Evolutionary conservation across 768 basidiomycete genomes (phyloP).

Genomic region (Coprinellus micaceus): DNA sequence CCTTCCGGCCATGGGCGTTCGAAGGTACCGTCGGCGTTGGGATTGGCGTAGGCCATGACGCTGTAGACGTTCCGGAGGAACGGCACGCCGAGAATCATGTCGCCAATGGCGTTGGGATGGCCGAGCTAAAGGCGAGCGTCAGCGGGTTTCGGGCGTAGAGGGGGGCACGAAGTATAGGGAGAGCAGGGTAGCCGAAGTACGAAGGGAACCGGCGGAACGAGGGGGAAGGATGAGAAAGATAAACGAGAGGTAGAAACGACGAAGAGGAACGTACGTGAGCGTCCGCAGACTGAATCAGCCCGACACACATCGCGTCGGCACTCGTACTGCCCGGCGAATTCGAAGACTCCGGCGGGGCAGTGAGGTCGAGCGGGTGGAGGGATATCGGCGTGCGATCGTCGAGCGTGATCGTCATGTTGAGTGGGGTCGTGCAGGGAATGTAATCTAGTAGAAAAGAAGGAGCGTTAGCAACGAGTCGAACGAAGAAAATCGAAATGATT

Average conservation of each 20-base stretch:
- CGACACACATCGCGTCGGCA: constrained; percentile 48
- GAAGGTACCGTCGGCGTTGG: constrained; percentile 44
- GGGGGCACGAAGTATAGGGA: too few relatives aligned
- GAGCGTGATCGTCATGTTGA: constrained; percentile 67
- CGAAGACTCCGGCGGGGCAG: constrained; percentile 36
- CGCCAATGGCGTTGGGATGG: constrained; percentile 39
- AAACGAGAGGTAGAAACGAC: too few relatives aligned
- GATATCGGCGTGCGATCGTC: constrained; percentile 54
- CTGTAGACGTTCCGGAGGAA: constrained; percentile 76
- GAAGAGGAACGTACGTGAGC: constrained; percentile 16
- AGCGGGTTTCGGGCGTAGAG: too few relatives aligned
- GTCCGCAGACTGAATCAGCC: constrained; percentile 60
- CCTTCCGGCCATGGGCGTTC: constrained; percentile 14
- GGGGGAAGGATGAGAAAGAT: too few relatives aligned
- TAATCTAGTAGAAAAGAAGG: constrained; percentile 47
- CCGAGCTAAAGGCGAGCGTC: constrained; percentile 37
- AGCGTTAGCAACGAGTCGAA: not conserved
- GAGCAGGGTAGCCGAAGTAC: too few relatives aligned
- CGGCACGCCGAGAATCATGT: constrained; percentile 76
- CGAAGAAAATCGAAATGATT: not conserved
- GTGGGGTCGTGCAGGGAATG: constrained; percentile 63
- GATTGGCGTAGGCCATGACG: constrained; percentile 64
- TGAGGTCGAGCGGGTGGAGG: constrained; percentile 74
- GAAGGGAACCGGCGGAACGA: too few relatives aligned
- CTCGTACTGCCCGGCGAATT: constrained; percentile 27